A percentile compares a stretch with the other conserved stretches of the same genome.
phyloP scores from a whole-genome alignment of 176 grass and related monocot genomes.

The Otatea glauca region DNA sequence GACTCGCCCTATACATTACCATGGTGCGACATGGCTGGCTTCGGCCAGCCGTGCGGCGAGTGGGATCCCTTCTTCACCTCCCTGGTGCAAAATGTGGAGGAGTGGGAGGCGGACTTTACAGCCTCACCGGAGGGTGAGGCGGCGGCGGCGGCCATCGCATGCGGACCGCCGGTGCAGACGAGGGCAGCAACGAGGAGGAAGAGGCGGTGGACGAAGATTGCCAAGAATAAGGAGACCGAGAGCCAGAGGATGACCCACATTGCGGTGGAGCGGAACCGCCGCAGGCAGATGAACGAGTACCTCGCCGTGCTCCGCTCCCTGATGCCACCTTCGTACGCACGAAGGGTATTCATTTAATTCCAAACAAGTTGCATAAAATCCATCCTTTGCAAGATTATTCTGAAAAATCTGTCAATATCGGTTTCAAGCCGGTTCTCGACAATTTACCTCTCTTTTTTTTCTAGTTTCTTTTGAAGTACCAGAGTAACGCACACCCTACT shows the following conservation, averaged over 20 bases:
- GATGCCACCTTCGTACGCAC: slow-evolving; percentile 70
- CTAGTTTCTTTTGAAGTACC: too few relatives aligned
- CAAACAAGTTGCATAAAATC: neutral
- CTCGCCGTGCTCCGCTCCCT: slow-evolving; percentile 74
- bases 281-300: slow-evolving; percentile 85
- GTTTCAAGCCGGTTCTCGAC: neutral
- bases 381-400: neutral
- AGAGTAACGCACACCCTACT: too few relatives aligned
- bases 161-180: neutral
- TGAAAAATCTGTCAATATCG: neutral
- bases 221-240: slow-evolving; percentile 76
- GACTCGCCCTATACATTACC: slow-evolving; percentile 25
- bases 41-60: neutral
- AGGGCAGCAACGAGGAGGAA: slow-evolving; percentile 43
- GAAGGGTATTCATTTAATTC: slow-evolving; percentile 47
- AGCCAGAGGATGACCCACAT: slow-evolving; percentile 92
- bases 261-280: slow-evolving; percentile 83
- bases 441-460: neutral
- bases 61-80: slow-evolving; percentile 55
- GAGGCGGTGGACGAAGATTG: slow-evolving; percentile 51
- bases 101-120: slow-evolving; percentile 35
- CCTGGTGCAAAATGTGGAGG: slow-evolving; percentile 42
- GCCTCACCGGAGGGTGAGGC: neutral
- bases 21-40: slow-evolving; percentile 7
- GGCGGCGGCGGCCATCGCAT: neutral